These are phyloP conservation scores for Martiniozyma abietophila DNA, from an alignment of 805 yeast species.

Conservation along the genomic window DNA sequence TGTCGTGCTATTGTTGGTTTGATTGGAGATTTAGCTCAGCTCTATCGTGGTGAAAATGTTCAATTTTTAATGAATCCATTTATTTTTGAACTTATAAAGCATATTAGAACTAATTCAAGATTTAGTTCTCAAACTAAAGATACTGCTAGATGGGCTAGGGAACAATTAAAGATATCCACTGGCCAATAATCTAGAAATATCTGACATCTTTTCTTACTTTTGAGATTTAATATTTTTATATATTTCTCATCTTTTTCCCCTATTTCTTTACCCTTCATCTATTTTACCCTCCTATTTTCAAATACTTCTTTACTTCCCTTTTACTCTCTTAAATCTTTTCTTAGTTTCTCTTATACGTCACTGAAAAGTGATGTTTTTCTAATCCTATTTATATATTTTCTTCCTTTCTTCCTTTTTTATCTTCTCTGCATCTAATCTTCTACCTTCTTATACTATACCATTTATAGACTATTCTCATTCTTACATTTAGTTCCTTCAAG, in stretches of 20 bases:
- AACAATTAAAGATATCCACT: conserved; percentile 45
- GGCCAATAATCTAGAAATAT: conserved; percentile 1
- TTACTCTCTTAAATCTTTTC: neutral
- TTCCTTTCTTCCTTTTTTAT: neutral
- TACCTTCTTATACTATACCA: conserved; percentile 8
- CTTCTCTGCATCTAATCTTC: conserved; percentile 1
- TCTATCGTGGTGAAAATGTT: conserved; percentile 74
- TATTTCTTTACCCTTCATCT: neutral
- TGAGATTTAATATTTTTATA: neutral
- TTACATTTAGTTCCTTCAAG: neutral
- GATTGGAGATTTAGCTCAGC: conserved; percentile 85
- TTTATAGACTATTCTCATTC: conserved; percentile 1
- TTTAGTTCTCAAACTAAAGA: conserved; percentile 65
- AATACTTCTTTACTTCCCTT: conserved; percentile 4
- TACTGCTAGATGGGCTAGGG: conserved; percentile 98
- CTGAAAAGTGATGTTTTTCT: neutral
- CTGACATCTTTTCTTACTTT: conserved; percentile 3
- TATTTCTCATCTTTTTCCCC: neutral
- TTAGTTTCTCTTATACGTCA: conserved; percentile 5
- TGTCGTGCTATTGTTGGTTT: conserved; percentile 83
- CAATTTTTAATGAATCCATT: conserved; percentile 61
- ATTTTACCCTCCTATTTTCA: neutral
- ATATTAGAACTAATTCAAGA: conserved; percentile 53
- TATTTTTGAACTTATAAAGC: conserved; percentile 70
- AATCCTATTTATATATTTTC: neutral